phyloP scores from a whole-genome alignment of 495 filamentous ascomycete genomes.

The Aspergillus diversus region DNA sequence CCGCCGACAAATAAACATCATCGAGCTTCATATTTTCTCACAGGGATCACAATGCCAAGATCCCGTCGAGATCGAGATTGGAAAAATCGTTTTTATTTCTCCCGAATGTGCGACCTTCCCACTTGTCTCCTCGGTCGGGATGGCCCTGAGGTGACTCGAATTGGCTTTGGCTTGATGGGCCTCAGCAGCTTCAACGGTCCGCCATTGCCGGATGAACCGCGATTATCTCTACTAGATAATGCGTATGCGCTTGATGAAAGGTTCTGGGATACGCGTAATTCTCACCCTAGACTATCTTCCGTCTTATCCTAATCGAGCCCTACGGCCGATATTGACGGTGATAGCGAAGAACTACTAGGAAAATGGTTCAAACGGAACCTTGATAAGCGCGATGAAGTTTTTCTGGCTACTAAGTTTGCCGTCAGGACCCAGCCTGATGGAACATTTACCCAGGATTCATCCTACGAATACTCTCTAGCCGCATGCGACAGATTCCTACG shows the following conservation, averaged over 20 bases:
- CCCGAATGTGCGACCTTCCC: no score
- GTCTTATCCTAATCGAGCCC: background rate
- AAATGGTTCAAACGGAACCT: conserved; percentile 10
- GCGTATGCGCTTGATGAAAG: conserved; percentile 4
- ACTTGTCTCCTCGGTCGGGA: conserved; percentile 2
- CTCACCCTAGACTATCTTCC: no score
- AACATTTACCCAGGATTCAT: background rate
- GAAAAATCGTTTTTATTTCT: no score
- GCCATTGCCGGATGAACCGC: background rate
- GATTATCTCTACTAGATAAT: background rate
- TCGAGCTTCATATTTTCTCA: no score
- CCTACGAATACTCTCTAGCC: conserved; percentile 2
- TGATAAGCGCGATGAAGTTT: background rate
- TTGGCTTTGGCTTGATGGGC: conserved; percentile 6
- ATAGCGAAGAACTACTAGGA: conserved; percentile 7
- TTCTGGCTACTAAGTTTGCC: conserved; percentile 8
- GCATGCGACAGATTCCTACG: background rate
- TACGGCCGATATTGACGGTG: conserved; percentile 1
- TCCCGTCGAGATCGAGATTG: no score
- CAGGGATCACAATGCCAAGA: no score
- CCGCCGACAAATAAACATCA: no score
- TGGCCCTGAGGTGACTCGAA: background rate
- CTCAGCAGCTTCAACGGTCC: conserved; percentile 4
- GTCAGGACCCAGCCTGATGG: background rate
- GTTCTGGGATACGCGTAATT: conserved; percentile 8